phyloP scores from a whole-genome alignment of 495 filamentous ascomycete species.

The Durotheca rogersii region DNA sequence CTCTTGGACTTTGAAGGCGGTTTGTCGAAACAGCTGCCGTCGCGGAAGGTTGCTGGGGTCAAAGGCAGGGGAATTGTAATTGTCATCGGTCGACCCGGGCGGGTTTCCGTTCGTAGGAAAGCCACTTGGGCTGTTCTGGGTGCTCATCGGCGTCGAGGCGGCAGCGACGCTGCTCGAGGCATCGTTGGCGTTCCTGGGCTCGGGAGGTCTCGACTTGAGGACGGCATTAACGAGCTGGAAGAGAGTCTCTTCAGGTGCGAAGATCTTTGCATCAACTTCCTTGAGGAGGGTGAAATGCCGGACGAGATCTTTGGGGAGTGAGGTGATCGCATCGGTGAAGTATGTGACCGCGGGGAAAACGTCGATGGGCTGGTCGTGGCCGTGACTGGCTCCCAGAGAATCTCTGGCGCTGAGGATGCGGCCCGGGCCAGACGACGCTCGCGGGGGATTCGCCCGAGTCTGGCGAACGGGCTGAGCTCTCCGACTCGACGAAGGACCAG shows the following conservation, averaged over 20 bases:
- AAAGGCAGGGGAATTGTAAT: conserved; percentile 41
- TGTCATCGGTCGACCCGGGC: conserved; percentile 41
- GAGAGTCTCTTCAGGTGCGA: conserved; percentile 69
- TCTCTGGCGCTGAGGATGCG: conserved; percentile 41
- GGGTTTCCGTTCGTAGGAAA: conserved; percentile 31
- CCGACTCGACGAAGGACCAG: conserved; percentile 47
- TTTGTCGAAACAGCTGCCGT: conserved; percentile 65
- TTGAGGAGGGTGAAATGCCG: conserved; percentile 92
- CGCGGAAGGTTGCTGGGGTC: conserved; percentile 57
- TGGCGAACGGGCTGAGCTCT: conserved; percentile 61
- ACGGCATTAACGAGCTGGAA: conserved; percentile 67
- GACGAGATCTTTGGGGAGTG: conserved; percentile 90
- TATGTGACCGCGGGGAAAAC: conserved; percentile 92
- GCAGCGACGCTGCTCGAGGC: conserved; percentile 44
- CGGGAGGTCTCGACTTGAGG: conserved; percentile 58
- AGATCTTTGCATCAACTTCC: conserved; percentile 95
- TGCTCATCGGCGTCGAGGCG: conserved; percentile 46
- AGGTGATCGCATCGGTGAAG: conserved; percentile 90
- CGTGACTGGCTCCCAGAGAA: conserved; percentile 45
- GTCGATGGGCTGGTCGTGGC: conserved; percentile 53
- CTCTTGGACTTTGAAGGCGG: conserved; percentile 61
- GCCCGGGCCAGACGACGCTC: conserved; percentile 46
- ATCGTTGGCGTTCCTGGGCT: conserved; percentile 43
- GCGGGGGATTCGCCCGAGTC: conserved; percentile 56
- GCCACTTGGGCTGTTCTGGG: conserved; percentile 47